Evolutionary conservation across 2,329 filamentous ascomycete species (phyloP).

Genomic region (Colletotrichum costaricense): DNA sequence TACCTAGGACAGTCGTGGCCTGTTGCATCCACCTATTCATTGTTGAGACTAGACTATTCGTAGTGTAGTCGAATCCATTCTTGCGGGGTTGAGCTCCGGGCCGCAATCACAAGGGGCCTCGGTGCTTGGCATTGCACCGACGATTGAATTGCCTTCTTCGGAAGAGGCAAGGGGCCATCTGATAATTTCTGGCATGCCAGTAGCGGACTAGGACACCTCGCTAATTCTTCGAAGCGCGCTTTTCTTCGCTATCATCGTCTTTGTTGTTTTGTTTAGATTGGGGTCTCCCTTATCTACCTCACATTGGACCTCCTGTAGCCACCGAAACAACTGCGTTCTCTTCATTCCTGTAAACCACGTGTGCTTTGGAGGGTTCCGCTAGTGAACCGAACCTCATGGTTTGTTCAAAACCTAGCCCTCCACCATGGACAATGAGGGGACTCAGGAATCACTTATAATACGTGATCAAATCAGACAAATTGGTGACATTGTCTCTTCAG

Average conservation of each 20-base stretch:
- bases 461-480: no score
- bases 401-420: not conserved
- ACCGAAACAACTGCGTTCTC: no score
- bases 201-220: not conserved
- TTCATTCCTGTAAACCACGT: no score
- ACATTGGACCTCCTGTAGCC: no score
- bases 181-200: not conserved
- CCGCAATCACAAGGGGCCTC: constrained; percentile 3
- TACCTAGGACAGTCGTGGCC: not conserved
- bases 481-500: not conserved
- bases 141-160: constrained; percentile 22
- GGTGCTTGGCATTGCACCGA: constrained; percentile 1
- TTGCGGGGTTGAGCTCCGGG: constrained; percentile 13
- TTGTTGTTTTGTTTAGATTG: no score
- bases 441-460: no score
- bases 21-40: not conserved
- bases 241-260: no score
- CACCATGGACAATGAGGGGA: not conserved
- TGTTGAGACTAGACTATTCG: not conserved
- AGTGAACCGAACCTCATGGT: not conserved
- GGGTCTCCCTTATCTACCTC: no score
- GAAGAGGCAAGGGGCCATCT: not conserved
- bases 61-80: not conserved
- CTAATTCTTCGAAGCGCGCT: not conserved
- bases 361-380: no score